Base-by-base conservation (phyloP, 2,329 filamentous ascomycete species). In the Cyclaneusma minus region DNA sequence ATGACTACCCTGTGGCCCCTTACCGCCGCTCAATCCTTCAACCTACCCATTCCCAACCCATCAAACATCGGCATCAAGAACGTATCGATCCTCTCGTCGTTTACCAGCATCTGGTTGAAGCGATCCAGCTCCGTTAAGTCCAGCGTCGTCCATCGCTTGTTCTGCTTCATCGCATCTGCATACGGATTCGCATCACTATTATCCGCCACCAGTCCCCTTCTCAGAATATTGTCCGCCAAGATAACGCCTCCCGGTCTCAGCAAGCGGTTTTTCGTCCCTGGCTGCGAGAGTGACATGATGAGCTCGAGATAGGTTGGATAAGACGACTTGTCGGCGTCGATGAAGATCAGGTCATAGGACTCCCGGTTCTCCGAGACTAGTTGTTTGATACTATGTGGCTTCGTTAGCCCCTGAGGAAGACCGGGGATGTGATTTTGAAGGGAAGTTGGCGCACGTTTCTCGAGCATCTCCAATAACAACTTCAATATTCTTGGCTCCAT, bases 161-260 rank as follows among this genome's bases (percentile, higher is more conserved):
- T 21, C 21, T 31, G 12, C 27, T 18, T 17, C 18, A 30, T 6
- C 35, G 28, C 8, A 21, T 10, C n/a, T 17, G 18, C 27, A 37
- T 29, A 29, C 13, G 51, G 52, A 30, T 55, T 55, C 5, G 36
- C 34, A 4, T 35, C 24, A 13, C 41, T 44, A 6, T 31, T 22
- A 17, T 59, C 51, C 20, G 57, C 62, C 3, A 68, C 57, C 8
- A 63, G 45, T 5, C 55, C 63, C 5, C 49, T 45, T 3, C 57
- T 56, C 14, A 70, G 50, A 21, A 62, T 53, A 30, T 69, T 69
- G 41, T 69, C 65, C 1, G 59, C 62, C 9, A 68, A 46, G 32
- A 69, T 59, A 29, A 68, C 45, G 0, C 60, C 63, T 6, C 57
- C 60, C 6, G 51, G 42, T 1, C 56, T 51, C 20, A 69, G 50